Conservation (phyloP, 495 filamentous ascomycete species). For the Penicillium herquei region DNA sequence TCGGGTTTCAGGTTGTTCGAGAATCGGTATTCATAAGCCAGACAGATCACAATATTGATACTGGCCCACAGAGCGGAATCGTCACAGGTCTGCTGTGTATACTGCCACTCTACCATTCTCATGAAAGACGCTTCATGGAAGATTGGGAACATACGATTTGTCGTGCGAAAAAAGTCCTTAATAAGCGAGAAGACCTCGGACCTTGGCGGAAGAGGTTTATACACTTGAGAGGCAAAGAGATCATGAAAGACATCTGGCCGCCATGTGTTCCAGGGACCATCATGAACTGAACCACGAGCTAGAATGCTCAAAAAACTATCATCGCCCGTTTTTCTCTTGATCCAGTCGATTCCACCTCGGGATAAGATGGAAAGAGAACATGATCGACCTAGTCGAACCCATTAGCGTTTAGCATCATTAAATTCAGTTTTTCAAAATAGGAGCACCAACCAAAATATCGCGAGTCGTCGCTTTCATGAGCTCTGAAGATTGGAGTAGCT, state of each 20-base stretch:
- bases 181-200: slow-evolving; percentile 75
- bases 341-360: slow-evolving; percentile 94
- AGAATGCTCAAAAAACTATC: slow-evolving; percentile 83
- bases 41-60: slow-evolving; percentile 86
- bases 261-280: slow-evolving; percentile 86
- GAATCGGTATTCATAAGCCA: slow-evolving; percentile 83
- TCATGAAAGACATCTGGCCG: slow-evolving; percentile 90
- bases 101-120: slow-evolving; percentile 90
- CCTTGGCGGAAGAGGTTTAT: slow-evolving; percentile 73
- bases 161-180: slow-evolving; percentile 90
- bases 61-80: slow-evolving; percentile 96
- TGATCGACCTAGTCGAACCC: slow-evolving; percentile 64
- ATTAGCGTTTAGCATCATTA: neutral
- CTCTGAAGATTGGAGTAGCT: slow-evolving; percentile 47
- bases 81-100: slow-evolving; percentile 84
- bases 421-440: neutral
- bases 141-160: slow-evolving; percentile 94
- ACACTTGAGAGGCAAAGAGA: slow-evolving; percentile 78
- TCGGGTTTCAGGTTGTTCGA: slow-evolving; percentile 83
- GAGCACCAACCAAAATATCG: slow-evolving; percentile 76
- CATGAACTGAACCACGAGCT: slow-evolving; percentile 65
- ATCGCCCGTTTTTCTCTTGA: slow-evolving; percentile 93
- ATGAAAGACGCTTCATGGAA: slow-evolving; percentile 96
- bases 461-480: slow-evolving; percentile 82
- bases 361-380: slow-evolving; percentile 95